These are phyloP conservation scores for Lippia alba DNA, from an alignment of 305 asterid genomes.

Conservation along the genomic window DNA sequence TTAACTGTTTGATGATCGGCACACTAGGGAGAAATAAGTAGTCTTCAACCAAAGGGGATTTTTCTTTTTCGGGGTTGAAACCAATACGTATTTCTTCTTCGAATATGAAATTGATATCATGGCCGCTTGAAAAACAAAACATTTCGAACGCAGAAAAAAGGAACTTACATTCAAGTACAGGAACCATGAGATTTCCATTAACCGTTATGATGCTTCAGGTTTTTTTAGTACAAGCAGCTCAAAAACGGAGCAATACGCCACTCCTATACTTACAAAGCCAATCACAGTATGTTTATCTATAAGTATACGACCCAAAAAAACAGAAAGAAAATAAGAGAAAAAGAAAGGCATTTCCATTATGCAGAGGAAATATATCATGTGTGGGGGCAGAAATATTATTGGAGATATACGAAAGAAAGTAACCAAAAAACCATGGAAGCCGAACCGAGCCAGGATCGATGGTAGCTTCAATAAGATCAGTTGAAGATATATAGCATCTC, in stretches of 20 bases:
- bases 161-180: conserved; percentile 33
- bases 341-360: conserved; percentile 31
- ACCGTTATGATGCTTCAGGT: conserved; percentile 33
- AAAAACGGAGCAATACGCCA: conserved; percentile 38
- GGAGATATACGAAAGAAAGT: conserved; percentile 27
- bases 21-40: background rate
- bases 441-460: conserved; percentile 31
- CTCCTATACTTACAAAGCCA: conserved; percentile 59
- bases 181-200: conserved; percentile 41
- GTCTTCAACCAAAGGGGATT: background rate
- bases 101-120: background rate
- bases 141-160: conserved; percentile 12
- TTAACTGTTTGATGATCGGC: background rate
- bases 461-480: conserved; percentile 36
- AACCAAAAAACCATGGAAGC: conserved; percentile 47
- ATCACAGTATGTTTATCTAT: conserved; percentile 37
- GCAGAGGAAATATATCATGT: conserved; percentile 38
- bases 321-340: conserved; percentile 10
- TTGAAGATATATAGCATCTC: conserved; percentile 36
- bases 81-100: background rate
- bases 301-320: conserved; percentile 18
- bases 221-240: conserved; percentile 39
- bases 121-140: background rate
- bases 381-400: conserved; percentile 32
- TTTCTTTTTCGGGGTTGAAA: too few relatives aligned